Evolutionary conservation across 2,329 filamentous ascomycete genomes (phyloP).

Genomic region (Parastagonospora avenae): DNA sequence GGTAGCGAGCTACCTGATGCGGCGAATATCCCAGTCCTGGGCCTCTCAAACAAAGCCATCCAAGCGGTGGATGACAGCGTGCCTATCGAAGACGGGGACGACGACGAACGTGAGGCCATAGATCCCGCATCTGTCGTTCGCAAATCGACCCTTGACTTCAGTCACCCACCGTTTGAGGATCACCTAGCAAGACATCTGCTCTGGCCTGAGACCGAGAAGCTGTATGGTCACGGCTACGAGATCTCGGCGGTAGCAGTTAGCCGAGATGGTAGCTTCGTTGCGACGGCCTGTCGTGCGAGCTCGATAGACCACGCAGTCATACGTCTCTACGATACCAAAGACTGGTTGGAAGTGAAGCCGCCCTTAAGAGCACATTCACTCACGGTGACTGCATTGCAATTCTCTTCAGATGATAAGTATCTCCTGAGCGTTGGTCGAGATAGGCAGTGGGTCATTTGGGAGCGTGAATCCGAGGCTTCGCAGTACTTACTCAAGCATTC

Average conservation of each 20-base stretch:
- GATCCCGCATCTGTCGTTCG: slow-evolving; percentile 62
- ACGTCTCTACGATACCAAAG: slow-evolving; percentile 81
- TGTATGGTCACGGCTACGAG: slow-evolving; percentile 98
- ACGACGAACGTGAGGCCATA: slow-evolving; percentile 59
- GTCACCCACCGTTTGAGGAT: slow-evolving; percentile 85
- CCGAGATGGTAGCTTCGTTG: slow-evolving; percentile 75
- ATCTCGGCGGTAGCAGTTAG: slow-evolving; percentile 85
- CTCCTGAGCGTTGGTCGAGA: slow-evolving; percentile 91
- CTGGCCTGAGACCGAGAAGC: slow-evolving; percentile 94
- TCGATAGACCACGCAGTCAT: slow-evolving; percentile 95
- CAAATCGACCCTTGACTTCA: slow-evolving; percentile 67
- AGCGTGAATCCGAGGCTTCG: slow-evolving; percentile 50
- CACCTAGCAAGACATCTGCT: slow-evolving; percentile 86
- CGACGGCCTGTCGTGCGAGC: slow-evolving; percentile 91
- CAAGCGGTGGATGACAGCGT: slow-evolving; percentile 53
- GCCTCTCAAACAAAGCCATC: slow-evolving; percentile 93
- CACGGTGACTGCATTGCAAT: slow-evolving; percentile 81
- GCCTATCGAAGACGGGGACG: slow-evolving; percentile 43
- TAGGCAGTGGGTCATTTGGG: slow-evolving; percentile 86
- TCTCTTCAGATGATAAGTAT: slow-evolving; percentile 73
- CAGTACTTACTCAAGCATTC: slow-evolving; percentile 65
- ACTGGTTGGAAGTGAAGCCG: slow-evolving; percentile 87
- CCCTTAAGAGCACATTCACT: slow-evolving; percentile 83
- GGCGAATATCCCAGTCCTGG: slow-evolving; percentile 92
- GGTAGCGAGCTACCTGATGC: slow-evolving; percentile 70